Percentiles rank a stretch among this genome's conserved stretches.
These are phyloP conservation scores for Xylariaceae sp. DNA, from an alignment of 2,329 filamentous ascomycete genomes.

Conservation along the genomic window DNA sequence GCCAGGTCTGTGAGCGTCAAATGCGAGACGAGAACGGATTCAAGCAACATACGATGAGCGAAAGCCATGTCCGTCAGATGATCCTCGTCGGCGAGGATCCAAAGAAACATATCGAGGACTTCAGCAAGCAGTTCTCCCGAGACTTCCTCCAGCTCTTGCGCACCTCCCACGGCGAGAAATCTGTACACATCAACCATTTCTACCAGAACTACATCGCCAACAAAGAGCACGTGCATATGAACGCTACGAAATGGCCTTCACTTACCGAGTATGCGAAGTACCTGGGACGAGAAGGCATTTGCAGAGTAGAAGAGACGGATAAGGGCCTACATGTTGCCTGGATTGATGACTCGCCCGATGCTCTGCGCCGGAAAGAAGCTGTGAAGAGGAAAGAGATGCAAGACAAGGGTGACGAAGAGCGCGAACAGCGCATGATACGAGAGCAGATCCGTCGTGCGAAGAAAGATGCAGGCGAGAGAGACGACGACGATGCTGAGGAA, in stretches of 20 bases:
- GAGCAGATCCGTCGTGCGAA: slow-evolving; percentile 79
- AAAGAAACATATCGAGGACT: slow-evolving; percentile 78
- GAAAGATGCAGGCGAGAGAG: slow-evolving; percentile 43
- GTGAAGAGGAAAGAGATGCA: slow-evolving; percentile 78
- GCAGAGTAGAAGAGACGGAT: slow-evolving; percentile 80
- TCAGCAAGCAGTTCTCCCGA: slow-evolving; percentile 72
- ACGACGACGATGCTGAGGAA: slow-evolving; percentile 39
- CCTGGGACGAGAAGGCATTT: slow-evolving; percentile 81
- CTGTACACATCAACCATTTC: slow-evolving; percentile 84
- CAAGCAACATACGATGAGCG: slow-evolving; percentile 69
- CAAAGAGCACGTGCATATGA: slow-evolving; percentile 89
- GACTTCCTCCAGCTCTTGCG: slow-evolving; percentile 75
- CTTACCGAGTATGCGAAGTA: slow-evolving; percentile 88
- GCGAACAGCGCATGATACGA: slow-evolving; percentile 76
- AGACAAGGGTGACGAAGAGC: slow-evolving; percentile 86
- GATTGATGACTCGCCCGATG: slow-evolving; percentile 89
- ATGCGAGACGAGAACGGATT: slow-evolving; percentile 62
- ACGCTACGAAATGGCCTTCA: slow-evolving; percentile 82
- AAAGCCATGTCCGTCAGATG: slow-evolving; percentile 68
- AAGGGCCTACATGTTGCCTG: slow-evolving; percentile 85
- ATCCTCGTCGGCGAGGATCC: slow-evolving; percentile 82
- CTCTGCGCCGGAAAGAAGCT: slow-evolving; percentile 74
- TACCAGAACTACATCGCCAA: slow-evolving; percentile 92
- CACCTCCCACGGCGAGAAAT: slow-evolving; percentile 87
- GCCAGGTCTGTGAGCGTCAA: slow-evolving; percentile 64